Conservation (phyloP, 495 filamentous ascomycete genomes). For the Platismatia glauca region DNA sequence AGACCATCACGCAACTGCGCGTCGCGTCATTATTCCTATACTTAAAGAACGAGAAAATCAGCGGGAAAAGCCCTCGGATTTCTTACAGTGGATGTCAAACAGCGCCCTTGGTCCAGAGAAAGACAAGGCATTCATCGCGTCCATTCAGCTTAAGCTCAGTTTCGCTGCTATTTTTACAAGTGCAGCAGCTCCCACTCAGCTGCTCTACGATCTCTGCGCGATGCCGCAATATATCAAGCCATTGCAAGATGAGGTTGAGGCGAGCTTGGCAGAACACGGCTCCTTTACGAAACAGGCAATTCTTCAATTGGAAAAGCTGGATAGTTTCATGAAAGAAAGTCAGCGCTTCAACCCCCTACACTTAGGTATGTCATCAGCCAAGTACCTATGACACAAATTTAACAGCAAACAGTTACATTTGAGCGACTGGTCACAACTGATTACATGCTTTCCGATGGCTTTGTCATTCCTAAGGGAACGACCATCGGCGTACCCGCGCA, state of each 20-base stretch:
- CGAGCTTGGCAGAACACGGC: slow-evolving; percentile 7
- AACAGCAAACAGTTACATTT: not conserved
- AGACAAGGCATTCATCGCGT: not conserved
- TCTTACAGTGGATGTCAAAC: not conserved
- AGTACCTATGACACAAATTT: not conserved
- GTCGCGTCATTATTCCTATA: not conserved
- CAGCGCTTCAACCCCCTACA: slow-evolving; percentile 8
- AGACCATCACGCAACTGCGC: not conserved
- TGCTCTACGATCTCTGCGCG: slow-evolving; percentile 17
- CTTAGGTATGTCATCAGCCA: not conserved
- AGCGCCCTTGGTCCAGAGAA: not conserved
- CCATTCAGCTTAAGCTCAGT: not conserved
- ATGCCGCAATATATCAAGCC: slow-evolving; percentile 13
- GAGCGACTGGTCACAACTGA: not conserved
- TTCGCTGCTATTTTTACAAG: not conserved
- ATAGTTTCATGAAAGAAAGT: slow-evolving; percentile 11
- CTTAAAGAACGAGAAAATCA: not conserved
- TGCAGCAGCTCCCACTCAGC: not conserved
- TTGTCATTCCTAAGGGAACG: not conserved
- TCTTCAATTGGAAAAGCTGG: slow-evolving; percentile 1
- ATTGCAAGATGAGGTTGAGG: slow-evolving; percentile 11
- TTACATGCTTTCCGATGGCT: not conserved
- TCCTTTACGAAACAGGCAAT: not conserved
- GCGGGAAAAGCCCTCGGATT: not conserved
- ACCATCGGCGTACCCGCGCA: not conserved